A percentile compares a stretch with the other conserved stretches of the same genome.
Conservation (phyloP, 495 filamentous ascomycete genomes). For the Bombardia bombarda region DNA sequence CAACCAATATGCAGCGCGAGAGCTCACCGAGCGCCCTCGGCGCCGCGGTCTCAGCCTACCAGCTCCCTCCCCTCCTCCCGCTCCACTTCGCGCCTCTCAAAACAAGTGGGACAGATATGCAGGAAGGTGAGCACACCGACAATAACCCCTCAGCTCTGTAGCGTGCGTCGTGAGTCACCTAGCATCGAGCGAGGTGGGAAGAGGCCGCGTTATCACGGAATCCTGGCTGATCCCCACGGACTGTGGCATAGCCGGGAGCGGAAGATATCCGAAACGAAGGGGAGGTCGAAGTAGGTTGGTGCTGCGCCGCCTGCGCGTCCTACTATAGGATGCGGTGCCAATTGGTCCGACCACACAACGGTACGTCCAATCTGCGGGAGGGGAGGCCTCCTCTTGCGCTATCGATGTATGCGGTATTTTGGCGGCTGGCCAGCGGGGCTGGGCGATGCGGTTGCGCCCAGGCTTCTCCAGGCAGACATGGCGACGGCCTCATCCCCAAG, state of each 20-base stretch:
- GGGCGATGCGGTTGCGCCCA: conserved; percentile 1
- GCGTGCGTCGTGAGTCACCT: conserved; percentile 1
- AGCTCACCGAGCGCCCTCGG: conserved; percentile 1
- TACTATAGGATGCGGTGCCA: background rate
- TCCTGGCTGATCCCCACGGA: background rate
- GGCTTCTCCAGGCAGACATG: background rate
- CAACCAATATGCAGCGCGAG: background rate
- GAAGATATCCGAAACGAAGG: conserved; percentile 1
- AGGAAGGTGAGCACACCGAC: conserved; percentile 1
- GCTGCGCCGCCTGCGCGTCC: background rate
- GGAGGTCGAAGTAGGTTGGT: conserved; percentile 1
- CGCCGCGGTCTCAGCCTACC: background rate
- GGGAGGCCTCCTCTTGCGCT: background rate
- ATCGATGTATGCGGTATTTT: background rate
- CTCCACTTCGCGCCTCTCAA: background rate
- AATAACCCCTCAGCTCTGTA: background rate
- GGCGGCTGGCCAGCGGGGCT: background rate
- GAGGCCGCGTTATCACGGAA: conserved; percentile 1
- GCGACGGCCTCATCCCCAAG: background rate
- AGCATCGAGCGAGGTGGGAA: conserved; percentile 1
- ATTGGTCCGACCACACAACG: background rate
- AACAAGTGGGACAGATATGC: conserved; percentile 1
- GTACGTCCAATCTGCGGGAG: background rate
- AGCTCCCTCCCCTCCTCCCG: conserved; percentile 1
- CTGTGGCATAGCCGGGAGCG: background rate